phyloP scores from a whole-genome alignment of 805 yeast species.

The Clavispora vitiphila region DNA sequence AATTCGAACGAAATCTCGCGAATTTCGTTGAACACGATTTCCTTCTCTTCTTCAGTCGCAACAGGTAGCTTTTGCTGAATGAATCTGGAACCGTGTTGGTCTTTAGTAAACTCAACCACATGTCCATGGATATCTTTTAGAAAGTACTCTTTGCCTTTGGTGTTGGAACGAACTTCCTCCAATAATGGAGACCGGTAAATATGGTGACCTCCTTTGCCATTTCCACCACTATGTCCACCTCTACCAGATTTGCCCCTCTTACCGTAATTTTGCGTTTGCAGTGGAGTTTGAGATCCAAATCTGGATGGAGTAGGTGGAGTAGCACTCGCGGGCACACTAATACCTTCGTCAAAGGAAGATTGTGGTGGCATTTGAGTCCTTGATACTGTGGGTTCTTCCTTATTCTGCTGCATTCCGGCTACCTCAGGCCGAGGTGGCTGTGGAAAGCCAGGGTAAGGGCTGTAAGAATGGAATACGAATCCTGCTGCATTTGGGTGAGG shows the following conservation, averaged over 20 bases:
- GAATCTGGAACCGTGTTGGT: constrained; percentile 96
- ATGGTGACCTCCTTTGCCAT: constrained; percentile 31
- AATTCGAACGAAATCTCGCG: constrained; percentile 67
- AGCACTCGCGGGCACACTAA: not conserved
- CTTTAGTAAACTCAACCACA: constrained; percentile 87
- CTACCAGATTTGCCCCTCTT: constrained; percentile 11
- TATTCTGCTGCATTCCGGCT: constrained; percentile 8
- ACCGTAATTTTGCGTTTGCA: constrained; percentile 3
- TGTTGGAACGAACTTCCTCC: constrained; percentile 75
- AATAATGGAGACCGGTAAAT: constrained; percentile 72
- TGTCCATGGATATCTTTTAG: constrained; percentile 78
- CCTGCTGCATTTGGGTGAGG: constrained; percentile 22
- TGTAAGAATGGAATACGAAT: constrained; percentile 47
- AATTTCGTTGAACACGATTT: constrained; percentile 78
- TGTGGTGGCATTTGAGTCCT: constrained; percentile 4
- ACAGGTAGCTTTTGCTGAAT: constrained; percentile 81
- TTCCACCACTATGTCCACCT: constrained; percentile 9
- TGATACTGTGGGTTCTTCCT: not conserved
- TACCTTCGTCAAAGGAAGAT: constrained; percentile 3
- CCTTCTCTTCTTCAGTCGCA: constrained; percentile 66
- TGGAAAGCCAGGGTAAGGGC: constrained; percentile 40
- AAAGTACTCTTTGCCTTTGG: constrained; percentile 52
- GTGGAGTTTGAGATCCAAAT: not conserved
- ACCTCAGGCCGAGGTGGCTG: constrained; percentile 17
- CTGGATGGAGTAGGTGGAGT: not conserved